A percentile compares a stretch with the other conserved stretches of the same genome.
phyloP scores from a whole-genome alignment of 768 basidiomycete genomes.

The Serpula lacrymans region DNA sequence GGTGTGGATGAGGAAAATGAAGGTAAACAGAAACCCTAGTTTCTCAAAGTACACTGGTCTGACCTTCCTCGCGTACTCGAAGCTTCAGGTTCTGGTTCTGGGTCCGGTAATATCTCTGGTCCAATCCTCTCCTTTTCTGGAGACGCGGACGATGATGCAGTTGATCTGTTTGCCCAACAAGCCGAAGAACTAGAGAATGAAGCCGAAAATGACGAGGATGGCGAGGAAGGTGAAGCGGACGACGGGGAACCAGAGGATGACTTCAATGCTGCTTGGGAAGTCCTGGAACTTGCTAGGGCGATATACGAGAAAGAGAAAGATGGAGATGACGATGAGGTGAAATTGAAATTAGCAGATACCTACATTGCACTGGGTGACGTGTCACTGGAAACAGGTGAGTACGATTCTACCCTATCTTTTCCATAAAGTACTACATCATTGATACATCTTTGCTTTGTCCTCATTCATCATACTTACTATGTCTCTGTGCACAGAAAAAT shows the following conservation, averaged over 20 bases:
- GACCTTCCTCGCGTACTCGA: slow-evolving; percentile 3
- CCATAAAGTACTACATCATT: not conserved
- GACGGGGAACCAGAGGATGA: slow-evolving; percentile 91
- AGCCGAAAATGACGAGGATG: slow-evolving; percentile 45
- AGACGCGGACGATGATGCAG: slow-evolving; percentile 58
- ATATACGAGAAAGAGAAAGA: slow-evolving; percentile 72
- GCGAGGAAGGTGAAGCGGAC: slow-evolving; percentile 56
- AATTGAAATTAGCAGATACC: slow-evolving; percentile 86
- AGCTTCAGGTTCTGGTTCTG: slow-evolving; percentile 31
- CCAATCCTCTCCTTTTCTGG: slow-evolving; percentile 79
- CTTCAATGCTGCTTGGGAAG: slow-evolving; percentile 97
- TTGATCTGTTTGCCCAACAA: slow-evolving; percentile 65
- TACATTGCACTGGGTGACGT: slow-evolving; percentile 92
- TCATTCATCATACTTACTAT: not conserved
- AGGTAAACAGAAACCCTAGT: slow-evolving; percentile 17
- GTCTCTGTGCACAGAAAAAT: slow-evolving; percentile 78
- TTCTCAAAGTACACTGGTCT: no score
- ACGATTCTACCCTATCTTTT: not conserved
- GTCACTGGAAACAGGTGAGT: slow-evolving; percentile 90
- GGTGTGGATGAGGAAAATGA: slow-evolving; percentile 41
- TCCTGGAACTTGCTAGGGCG: slow-evolving; percentile 89
- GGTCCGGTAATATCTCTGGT: slow-evolving; percentile 43
- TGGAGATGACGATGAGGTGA: slow-evolving; percentile 55
- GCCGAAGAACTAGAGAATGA: slow-evolving; percentile 45
- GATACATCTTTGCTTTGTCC: not conserved